phyloP scores from a whole-genome alignment of 1,284 basidiomycete genomes.

The Boletus semigastroideus region DNA sequence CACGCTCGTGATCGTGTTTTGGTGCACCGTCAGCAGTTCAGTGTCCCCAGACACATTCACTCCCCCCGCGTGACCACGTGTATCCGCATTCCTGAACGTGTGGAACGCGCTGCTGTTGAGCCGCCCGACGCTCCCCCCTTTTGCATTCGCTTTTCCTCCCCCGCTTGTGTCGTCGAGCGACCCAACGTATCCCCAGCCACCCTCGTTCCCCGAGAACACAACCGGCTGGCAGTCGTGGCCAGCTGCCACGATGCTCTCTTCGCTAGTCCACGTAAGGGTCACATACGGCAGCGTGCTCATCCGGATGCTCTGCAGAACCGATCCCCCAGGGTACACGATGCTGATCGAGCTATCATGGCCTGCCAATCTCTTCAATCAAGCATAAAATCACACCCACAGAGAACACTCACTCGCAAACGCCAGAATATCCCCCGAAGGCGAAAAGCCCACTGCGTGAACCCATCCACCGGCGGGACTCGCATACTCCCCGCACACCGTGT shows the following conservation, averaged over 20 bases:
- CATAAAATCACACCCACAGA: neutral
- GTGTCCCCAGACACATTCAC: slow-evolving; percentile 53
- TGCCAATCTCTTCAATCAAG: slow-evolving; percentile 32
- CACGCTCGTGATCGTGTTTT: slow-evolving; percentile 97
- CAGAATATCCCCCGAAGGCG: slow-evolving; percentile 88
- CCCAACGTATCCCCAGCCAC: slow-evolving; percentile 76
- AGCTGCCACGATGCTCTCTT: slow-evolving; percentile 82
- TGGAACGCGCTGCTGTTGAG: slow-evolving; percentile 96
- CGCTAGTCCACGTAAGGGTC: slow-evolving; percentile 82
- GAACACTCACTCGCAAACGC: slow-evolving; percentile 84
- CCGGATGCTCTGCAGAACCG: slow-evolving; percentile 70
- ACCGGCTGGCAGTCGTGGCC: slow-evolving; percentile 98
- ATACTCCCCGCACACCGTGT: slow-evolving; percentile 96
- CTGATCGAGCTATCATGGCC: slow-evolving; percentile 91
- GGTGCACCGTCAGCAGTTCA: slow-evolving; percentile 87
- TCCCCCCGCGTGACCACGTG: slow-evolving; percentile 65
- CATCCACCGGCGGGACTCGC: slow-evolving; percentile 88
- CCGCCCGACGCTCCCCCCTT: slow-evolving; percentile 64
- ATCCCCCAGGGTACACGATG: slow-evolving; percentile 82
- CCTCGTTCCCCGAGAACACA: slow-evolving; percentile 72
- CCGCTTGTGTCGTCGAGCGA: slow-evolving; percentile 74
- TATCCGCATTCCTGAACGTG: slow-evolving; percentile 92
- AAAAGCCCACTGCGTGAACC: slow-evolving; percentile 96
- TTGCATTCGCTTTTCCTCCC: slow-evolving; percentile 47
- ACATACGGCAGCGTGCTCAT: slow-evolving; percentile 78